These are phyloP conservation scores for Russula virescens DNA, from an alignment of 768 basidiomycete species.

Conservation along the genomic window DNA sequence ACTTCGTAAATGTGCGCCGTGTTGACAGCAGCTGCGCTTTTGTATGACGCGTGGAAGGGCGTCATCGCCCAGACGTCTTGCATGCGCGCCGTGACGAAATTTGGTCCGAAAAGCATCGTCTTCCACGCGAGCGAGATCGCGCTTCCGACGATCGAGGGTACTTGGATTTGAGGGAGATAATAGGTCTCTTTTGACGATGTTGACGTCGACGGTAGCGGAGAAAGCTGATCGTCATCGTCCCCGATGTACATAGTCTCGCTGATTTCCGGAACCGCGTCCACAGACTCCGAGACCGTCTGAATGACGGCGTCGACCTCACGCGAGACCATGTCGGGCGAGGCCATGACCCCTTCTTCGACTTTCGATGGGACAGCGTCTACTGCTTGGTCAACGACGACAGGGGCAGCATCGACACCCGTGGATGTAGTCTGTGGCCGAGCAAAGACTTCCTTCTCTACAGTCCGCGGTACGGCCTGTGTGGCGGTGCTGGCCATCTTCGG, in stretches of 20 bases:
- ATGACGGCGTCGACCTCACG: constrained; percentile 24
- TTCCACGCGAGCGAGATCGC: constrained; percentile 31
- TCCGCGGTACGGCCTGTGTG: constrained; percentile 36
- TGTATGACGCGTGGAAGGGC: constrained; percentile 23
- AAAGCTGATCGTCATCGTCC: constrained; percentile 7
- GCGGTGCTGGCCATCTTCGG: constrained; percentile 34
- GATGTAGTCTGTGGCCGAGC: constrained; percentile 36
- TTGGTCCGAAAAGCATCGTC: constrained; percentile 32
- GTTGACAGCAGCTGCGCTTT: background rate
- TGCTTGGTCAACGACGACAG: constrained; percentile 39
- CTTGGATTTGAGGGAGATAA: constrained; percentile 24
- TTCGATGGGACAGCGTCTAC: constrained; percentile 41
- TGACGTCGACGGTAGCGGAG: constrained; percentile 3
- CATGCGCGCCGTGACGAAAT: constrained; percentile 31
- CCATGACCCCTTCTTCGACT: constrained; percentile 32
- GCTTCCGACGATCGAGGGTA: constrained; percentile 28
- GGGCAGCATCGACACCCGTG: constrained; percentile 49
- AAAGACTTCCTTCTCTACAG: constrained; percentile 37
- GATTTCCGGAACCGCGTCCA: constrained; percentile 23
- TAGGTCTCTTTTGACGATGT: constrained; percentile 23
- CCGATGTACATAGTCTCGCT: constrained; percentile 20
- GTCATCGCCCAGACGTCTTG: constrained; percentile 31
- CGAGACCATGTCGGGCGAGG: constrained; percentile 26
- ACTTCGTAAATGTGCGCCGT: constrained; percentile 12
- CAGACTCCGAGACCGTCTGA: constrained; percentile 9